Evolutionary conservation across 805 yeast genomes (phyloP), one percentile per base, ranked within the genome.

Genomic region (Saccharomycopsis lassenensis): DNA sequence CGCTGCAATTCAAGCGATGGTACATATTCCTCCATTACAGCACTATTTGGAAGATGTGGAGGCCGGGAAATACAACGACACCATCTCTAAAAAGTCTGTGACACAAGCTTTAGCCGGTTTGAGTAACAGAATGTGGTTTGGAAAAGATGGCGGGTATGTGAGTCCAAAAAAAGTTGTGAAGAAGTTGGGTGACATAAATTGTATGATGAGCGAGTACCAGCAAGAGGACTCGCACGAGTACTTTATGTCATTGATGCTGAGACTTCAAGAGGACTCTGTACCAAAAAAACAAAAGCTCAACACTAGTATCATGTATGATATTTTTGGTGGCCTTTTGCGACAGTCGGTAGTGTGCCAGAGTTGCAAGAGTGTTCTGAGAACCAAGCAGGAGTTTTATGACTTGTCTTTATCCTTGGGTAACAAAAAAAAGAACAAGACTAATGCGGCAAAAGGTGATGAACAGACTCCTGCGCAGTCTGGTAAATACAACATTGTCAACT

Each of bases 141-240:
- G 30, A 12, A 14, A 25, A 7, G 33, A 26, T 63, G 36, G 46
- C 65, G n/a, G 73, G 68, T 74, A 69, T 49, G 64, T 85, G 36
- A 81, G 81, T 57, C 97, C 95, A 7, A 74, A 74, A 47, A 73
- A 71, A 50, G 64, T 86, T 48, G 77, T 83, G 40, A 65, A 66
- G 35, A 67, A 85, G 46, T 62, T 83, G 39, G 82, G 71, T 33
- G 94, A 84, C 49, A 84, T 89, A 49, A 86, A 86, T 57, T 84
- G 94, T 54, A 83, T 84, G 94, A 85, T 87, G 94, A 76, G 86
- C 30, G 91, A 78, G 55, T 87, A 95, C 95, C 87, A 85, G 57
- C 98, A 91, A 56, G 97, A 91, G 57, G 98, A 91, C 58, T 81
- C 95, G 1, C 98, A 91, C 58, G 98, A 91, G 58, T 91, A 87